phyloP scores from a whole-genome alignment of 139 green algal genomes.

The Tetraselmis striata region DNA sequence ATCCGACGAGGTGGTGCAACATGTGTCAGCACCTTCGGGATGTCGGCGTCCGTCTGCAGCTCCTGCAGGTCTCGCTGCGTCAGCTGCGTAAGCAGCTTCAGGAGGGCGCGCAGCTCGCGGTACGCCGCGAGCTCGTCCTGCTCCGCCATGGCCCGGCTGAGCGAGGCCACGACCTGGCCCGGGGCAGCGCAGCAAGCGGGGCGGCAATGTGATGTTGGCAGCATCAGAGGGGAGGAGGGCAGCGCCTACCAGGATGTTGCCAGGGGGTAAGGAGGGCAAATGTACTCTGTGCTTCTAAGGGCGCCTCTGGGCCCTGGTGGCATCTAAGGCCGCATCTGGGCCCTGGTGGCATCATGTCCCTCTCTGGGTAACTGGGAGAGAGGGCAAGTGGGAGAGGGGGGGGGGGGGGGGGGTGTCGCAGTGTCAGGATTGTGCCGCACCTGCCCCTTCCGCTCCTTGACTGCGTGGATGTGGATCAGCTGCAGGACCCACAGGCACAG shows the following conservation, averaged over 20 bases:
- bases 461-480: constrained; percentile 51
- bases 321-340: too few species aligned
- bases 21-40: constrained; percentile 23
- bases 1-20: too few species aligned
- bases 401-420: too few species aligned
- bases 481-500: constrained; percentile 52
- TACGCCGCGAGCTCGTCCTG: constrained; percentile 36
- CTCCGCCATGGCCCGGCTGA: constrained; percentile 17
- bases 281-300: too few species aligned
- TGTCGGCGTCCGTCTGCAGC: constrained; percentile 15
- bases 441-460: background rate
- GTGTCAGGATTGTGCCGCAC: too few species aligned
- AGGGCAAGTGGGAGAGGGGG: too few species aligned
- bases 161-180: background rate
- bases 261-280: too few species aligned
- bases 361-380: too few species aligned
- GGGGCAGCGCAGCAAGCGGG: too few species aligned
- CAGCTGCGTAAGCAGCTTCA: constrained; percentile 72
- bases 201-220: too few species aligned
- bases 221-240: background rate
- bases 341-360: too few species aligned
- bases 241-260: background rate
- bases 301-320: too few species aligned
- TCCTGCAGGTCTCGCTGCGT: constrained; percentile 50
- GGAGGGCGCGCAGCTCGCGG: constrained; percentile 66